Percentiles rank a stretch among this genome's conserved stretches.
Conservation (phyloP, 2,329 filamentous ascomycete species). For the Trichoderma endophyticum region DNA sequence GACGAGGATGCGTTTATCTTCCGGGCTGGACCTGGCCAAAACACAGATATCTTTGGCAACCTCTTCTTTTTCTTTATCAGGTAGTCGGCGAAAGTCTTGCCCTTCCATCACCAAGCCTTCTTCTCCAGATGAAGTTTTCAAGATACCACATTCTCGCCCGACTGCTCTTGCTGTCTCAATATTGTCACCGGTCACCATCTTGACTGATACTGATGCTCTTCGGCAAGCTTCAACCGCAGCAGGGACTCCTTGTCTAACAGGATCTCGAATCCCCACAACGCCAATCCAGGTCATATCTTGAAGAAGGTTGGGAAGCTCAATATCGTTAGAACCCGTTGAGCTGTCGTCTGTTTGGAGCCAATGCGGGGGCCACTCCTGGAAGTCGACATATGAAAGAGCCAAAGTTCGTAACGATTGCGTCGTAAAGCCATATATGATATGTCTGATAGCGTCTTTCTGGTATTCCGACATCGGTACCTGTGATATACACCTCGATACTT, state of each 20-base stretch:
- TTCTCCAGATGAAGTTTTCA: constrained; percentile 30
- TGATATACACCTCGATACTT: background rate
- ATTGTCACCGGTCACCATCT: constrained; percentile 54
- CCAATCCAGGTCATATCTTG: background rate
- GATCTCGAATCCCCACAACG: constrained; percentile 57
- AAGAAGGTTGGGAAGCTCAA: background rate
- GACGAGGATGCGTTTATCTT: constrained; percentile 58
- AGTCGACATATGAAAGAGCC: constrained; percentile 69
- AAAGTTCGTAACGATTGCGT: constrained; percentile 70
- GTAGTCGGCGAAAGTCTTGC: constrained; percentile 56
- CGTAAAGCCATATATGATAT: constrained; percentile 55
- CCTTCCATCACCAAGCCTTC: constrained; percentile 63
- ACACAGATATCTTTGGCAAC: constrained; percentile 47
- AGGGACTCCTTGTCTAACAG: constrained; percentile 56
- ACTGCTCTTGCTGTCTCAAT: constrained; percentile 62
- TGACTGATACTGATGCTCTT: constrained; percentile 59
- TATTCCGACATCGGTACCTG: background rate
- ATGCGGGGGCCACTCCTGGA: constrained; percentile 66
- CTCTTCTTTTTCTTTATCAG: constrained; percentile 49
- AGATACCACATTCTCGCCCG: constrained; percentile 62
- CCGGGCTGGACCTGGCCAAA: constrained; percentile 56
- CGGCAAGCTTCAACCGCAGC: constrained; percentile 60
- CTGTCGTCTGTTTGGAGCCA: constrained; percentile 47
- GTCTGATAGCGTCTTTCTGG: background rate
- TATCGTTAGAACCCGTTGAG: constrained; percentile 43